Base-by-base conservation (phyloP, 805 yeast genomes). In the Sugiyamaella marilandica region DNA sequence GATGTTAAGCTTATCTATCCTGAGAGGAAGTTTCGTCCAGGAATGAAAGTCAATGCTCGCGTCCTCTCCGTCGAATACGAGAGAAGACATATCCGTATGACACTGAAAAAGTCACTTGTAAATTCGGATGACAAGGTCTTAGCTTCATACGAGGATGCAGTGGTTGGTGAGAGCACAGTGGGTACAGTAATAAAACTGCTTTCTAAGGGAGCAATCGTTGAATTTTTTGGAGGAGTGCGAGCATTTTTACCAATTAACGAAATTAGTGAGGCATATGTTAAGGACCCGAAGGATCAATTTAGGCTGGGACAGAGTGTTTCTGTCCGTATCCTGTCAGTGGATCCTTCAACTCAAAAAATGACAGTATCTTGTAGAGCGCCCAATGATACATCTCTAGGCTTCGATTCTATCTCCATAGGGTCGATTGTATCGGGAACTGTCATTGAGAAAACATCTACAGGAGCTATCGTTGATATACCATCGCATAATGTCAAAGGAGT, bases 171-270 rank as follows among this genome's bases (percentile, higher is more conserved):
- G 35, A 80, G 75, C 60, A 79, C 92, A 1, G 73, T 81, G 4
- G 98, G 89, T 10, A 83, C 91, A 1, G 84, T 94, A 44, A 83
- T 83, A 55, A 74, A 79, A 33, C 78, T 92, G 60, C 80, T 80
- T 47, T 82, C 84, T 53, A 75, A 78, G 53, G 99, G 99, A 62
- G 95, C 87, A 45, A 72, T 90, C 43, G 82, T 94, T 5, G 80
- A 90, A 13, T 90, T 94, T 64, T 91, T 88, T 63, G 95, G 94
- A 51, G 75, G 77, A 50, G 67, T 87, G 41, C 80, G 76, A 59
- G 99, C 90, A 0, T 91, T 81, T 66, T 73, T 94, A 55, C 98
- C 99, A 31, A 81, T 83, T 58, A 74, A 84, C 51, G 98, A 94
- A 72, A 87, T 94, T 62, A 85, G 95, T 50, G 98, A 94, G 70